These are phyloP conservation scores for Pugionium dolabratum DNA, from an alignment of 345 rosid genomes.

Conservation along the genomic window DNA sequence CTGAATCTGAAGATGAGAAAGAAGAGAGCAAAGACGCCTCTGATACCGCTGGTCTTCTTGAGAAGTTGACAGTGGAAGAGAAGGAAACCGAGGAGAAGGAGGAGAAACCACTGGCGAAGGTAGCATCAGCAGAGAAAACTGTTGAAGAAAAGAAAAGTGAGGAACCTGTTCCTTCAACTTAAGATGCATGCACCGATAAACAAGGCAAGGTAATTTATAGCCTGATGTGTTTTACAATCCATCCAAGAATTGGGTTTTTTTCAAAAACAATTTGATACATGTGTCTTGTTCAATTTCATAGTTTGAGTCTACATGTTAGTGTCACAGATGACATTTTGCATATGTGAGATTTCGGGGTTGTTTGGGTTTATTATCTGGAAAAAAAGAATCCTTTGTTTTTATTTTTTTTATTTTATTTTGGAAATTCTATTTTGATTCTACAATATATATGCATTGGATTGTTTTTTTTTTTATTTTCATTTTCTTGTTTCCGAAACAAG, in stretches of 20 bases:
- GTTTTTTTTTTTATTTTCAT: background rate
- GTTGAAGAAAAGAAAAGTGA: slow-evolving; percentile 53
- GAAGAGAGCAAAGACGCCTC: slow-evolving; percentile 71
- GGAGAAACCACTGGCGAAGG: slow-evolving; percentile 41
- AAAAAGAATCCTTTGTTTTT: background rate
- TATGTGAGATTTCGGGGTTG: slow-evolving; percentile 22
- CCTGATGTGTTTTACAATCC: slow-evolving; percentile 21
- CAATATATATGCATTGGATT: slow-evolving; percentile 22
- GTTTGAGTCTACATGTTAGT: slow-evolving; percentile 30
- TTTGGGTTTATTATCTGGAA: slow-evolving; percentile 17
- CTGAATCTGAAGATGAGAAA: slow-evolving; percentile 40
- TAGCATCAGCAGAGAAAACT: slow-evolving; percentile 29
- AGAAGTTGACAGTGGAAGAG: slow-evolving; percentile 73
- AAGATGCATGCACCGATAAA: slow-evolving; percentile 33
- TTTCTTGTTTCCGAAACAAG: background rate
- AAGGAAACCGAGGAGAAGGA: slow-evolving; percentile 43
- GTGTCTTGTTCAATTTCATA: slow-evolving; percentile 21
- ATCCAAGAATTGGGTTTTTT: slow-evolving; percentile 9
- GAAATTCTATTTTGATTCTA: slow-evolving; percentile 15
- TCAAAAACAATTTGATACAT: slow-evolving; percentile 4
- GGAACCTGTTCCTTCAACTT: slow-evolving; percentile 53
- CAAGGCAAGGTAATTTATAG: slow-evolving; percentile 7
- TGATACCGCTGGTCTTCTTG: slow-evolving; percentile 30
- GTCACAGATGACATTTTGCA: slow-evolving; percentile 24
- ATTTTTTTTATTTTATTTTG: background rate